Base-by-base conservation (phyloP, 768 basidiomycete genomes). In the Psilocybe tampanensis region DNA sequence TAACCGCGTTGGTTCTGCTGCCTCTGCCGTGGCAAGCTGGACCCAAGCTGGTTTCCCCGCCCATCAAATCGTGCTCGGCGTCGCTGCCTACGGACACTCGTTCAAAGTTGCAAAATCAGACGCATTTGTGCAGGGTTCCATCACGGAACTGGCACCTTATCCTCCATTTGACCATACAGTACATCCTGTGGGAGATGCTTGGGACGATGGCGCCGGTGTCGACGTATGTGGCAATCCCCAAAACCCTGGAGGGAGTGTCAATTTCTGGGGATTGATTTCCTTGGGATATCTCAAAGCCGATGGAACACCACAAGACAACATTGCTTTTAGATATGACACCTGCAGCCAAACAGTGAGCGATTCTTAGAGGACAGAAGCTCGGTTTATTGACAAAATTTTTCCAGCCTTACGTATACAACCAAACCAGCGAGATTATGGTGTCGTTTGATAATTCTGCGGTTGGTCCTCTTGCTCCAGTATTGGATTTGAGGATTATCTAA, bases 81-180 rank as follows among this genome's bases (percentile, higher is more conserved):
- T 98, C 0, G 80, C 94, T 1, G 74, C 84, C 8, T 95, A 93
- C 69, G 92, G 92, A 0, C 93, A 95, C 73, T 84, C 90, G 22
- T 95, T 80, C 81, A 65, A 69, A 47, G 89, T 92, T 52, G 56
- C 64, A 8, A 64, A 65, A 22, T 66, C 67, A 8, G 64, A 71
- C 36, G 89, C 89, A 0, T 74, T 84, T 65, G 64, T 72, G n/a
- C 50, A 64, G 2, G 73, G 74, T 13, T 73, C 78, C 23, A 65
- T 65, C 8, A 74, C 65, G 9, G 41, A 61, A 8, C 66, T 90
- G 23, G 74, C 74, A 2, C 57, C 77, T 2, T 86, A 80, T 68
- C 82, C 88, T 2, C 19, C 73, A 0, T 91, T 91, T 62, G 75
- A 86, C 67, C 68, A 72, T 3, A 68, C 64, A 11, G 71, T 75